Evolutionary conservation across 148 eudicot genomes (phyloP), one percentile per base, ranked within the genome.

Genomic region (Polygonum aviculare): DNA sequence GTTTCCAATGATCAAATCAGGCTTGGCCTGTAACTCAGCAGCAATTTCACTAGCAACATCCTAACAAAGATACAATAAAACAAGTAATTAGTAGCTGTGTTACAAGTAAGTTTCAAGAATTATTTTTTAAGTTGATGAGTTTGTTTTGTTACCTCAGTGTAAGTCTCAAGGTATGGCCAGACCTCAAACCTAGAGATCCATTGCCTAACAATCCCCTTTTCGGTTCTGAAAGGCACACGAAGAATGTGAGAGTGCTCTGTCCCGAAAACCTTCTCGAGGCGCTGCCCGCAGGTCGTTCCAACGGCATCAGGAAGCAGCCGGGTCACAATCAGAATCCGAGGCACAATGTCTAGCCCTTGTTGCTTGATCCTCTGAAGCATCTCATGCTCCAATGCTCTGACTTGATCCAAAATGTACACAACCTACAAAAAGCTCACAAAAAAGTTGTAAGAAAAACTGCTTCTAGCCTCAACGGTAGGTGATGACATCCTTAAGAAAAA

Each of bases 161-260:
- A 95, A 50, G 93, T 92, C 80, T 92, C 99, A 10, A 95, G 91
- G 91, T 95, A 92, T 36, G 99, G 99, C 99, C 99, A 95, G 63
- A 95, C 99, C 83, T 95, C 99, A 38, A 95, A 95, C 4, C 99
- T 88, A 48, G 99, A 95, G 77, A 95, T 95, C 99, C 99, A 95
- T 83, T 84, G 87, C 50, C 99, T 85, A 16, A 95, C 90, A 69
- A 95, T 88, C 21, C 99, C 99, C 77, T 95, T 88, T 83, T 95
- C 93, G 12, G 91, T 89, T 85, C 99, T 89, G 67, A 95, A 95
- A 65, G 99, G 99, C 7, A 95, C 97, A 52, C 99, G 88, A 78
- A 95, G 94, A 52, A 95, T 95, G 80, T 95, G 93, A 0, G 90
- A 92, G 40, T 95, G 92, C 82, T 95, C 97, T 1, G 99, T 82